Evolutionary conservation across 169 alveolate genomes (phyloP), one percentile per base, ranked within the genome.

Genomic region (Plasmodium chabaudi): DNA sequence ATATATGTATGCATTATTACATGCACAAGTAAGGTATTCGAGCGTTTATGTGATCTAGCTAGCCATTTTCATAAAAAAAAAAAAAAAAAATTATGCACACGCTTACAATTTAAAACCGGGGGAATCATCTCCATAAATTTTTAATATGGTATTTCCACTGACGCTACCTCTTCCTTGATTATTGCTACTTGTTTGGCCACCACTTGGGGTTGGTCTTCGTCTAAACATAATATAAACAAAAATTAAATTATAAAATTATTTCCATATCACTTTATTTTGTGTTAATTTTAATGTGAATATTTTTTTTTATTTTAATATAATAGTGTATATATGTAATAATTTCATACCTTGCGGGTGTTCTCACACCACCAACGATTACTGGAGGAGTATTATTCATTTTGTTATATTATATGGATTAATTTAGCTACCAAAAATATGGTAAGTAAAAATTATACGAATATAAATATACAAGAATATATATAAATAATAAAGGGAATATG

Each of bases 41-140:
- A 13, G 19, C 59, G 59, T 4, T 51, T 51, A 15, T 12, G 21
- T 51, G 6, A 51, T 13, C 4, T 51, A 51, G 19, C 17, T 64
- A 19, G 53, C 19, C n/a, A 27, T 27, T 44, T 39, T 15, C 39
- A 63, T 17, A 47, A n/a, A 47, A 13, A 44, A 10, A 9, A 34
- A 34, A 34, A 27, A 27, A 27, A 34, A 34, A 34, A 27, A 27
- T 1, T 47, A 9, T 69, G 10, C 49, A 46, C 21, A 27, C 25
- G 13, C 51, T 82, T 82, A 82, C 90, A 82, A 82, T 82, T 82
- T 82, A 67, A 82, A 82, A 34, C 90, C 90, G 21, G 90, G 90
- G 12, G 90, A 82, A 47, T 82, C 90, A 53, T 82, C 90, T 34
- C 90, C 90, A 82, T 82, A 82, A 59, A 82, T 27, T 55, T 82